Evolutionary conservation across 352 stramenopile species (phyloP), one percentile per base, ranked within the genome.

Genomic region (Globisporangium irregulare): DNA sequence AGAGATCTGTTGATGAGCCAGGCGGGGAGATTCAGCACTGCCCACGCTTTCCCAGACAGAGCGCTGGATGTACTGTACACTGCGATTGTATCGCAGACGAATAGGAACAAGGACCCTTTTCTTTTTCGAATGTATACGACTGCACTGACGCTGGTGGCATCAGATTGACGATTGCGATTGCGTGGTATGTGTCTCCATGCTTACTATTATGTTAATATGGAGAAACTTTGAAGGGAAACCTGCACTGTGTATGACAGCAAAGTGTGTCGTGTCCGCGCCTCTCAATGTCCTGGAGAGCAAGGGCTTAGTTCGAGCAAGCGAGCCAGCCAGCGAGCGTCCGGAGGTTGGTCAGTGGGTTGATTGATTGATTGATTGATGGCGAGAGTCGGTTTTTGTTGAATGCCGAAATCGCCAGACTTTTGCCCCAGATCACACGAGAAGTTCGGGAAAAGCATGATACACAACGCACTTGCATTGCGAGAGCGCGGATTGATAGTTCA

Each of bases 331-430:
- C 2, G 5, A 20, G n/a, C 1, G 8, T 46, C 18, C 38, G 41
- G 41, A 22, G 15, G 4, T 50, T n/a, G 41, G 14, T 10, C 41
- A 22, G 41, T 9, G 10, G 22, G 34, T 43, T 43, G 36, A 32
- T 32, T 32, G 29, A 32, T 55, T 20, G 22, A 57, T 43, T 43
- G 36, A 32, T 32, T 32, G 29, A 32, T 55, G 14, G 22, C 18
- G 51, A 57, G 51, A 57, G 53, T 58, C 53, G 4, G 53, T 20
- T 15, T 32, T 29, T 9, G 15, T 58, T 58, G 24, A 20, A 58
- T 58, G 6, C 24, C 24, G 4, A 58, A 58, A 58, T 58, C 51
- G 51, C 24, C 51, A 58, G 51, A 58, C 29, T 43, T 43, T 43
- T 15, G 36, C 10, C 12, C 38, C 38, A 38, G 32, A 38, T n/a